Conservation (phyloP, 2,329 filamentous ascomycete species). For the Verticillium nonalfalfae region DNA sequence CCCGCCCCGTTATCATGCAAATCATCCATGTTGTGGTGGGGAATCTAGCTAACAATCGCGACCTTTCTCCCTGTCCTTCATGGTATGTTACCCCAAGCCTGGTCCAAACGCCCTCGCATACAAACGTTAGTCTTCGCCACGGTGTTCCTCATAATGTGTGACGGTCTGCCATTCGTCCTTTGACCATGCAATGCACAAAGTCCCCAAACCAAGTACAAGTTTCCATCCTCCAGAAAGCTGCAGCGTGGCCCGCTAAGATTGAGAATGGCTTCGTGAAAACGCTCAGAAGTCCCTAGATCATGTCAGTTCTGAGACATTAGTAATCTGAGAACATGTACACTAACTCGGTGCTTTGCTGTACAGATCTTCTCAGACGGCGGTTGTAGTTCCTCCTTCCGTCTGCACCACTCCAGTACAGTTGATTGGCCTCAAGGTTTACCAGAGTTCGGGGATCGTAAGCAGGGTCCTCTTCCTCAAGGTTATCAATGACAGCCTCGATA, state of each 20-base stretch:
- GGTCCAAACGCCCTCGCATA: neutral
- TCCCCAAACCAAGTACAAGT: neutral
- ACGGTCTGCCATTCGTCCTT: neutral
- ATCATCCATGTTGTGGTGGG: neutral
- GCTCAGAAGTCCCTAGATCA: neutral
- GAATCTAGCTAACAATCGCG: neutral
- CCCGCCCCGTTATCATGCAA: neutral
- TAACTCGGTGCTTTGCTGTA: conserved; percentile 62
- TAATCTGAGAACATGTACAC: conserved; percentile 11
- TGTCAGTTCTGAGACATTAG: neutral
- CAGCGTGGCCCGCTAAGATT: neutral
- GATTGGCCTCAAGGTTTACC: conserved; percentile 80
- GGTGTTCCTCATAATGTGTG: neutral
- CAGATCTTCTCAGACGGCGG: conserved; percentile 70
- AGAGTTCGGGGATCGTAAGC: conserved; percentile 86
- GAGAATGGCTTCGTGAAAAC: neutral
- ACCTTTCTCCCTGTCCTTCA: neutral
- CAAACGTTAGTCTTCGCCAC: neutral
- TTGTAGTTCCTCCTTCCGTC: conserved; percentile 83
- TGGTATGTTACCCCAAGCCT: neutral
- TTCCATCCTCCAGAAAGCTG: neutral
- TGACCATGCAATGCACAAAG: neutral
- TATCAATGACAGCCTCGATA: conserved; percentile 73
- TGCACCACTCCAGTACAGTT: conserved; percentile 75
- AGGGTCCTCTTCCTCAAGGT: conserved; percentile 81